Evolutionary conservation across 2,329 filamentous ascomycete genomes (phyloP).

Genomic region (Pezicula radicicola): DNA sequence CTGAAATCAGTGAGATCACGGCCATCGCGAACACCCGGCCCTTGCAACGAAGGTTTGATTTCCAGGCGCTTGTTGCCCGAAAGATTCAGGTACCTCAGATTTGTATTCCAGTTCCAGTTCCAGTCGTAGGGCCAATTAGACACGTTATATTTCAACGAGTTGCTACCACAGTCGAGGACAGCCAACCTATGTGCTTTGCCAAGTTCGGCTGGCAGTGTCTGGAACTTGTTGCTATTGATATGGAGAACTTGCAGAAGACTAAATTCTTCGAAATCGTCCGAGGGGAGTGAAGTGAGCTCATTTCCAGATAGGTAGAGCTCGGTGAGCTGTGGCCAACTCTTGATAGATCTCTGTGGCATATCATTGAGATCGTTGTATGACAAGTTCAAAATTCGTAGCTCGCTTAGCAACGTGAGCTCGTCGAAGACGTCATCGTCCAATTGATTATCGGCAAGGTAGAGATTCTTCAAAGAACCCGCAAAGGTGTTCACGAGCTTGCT

Average conservation of each 20-base stretch:
- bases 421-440: slow-evolving; percentile 95
- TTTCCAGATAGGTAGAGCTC: slow-evolving; percentile 96
- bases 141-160: slow-evolving; percentile 96
- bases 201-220: slow-evolving; percentile 90
- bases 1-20: slow-evolving; percentile 86
- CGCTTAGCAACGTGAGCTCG: slow-evolving; percentile 76
- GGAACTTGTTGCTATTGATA: slow-evolving; percentile 97
- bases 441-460: slow-evolving; percentile 91
- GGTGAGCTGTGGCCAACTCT: slow-evolving; percentile 83
- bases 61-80: slow-evolving; percentile 96
- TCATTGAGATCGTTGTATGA: slow-evolving; percentile 95
- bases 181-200: slow-evolving; percentile 90
- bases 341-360: slow-evolving; percentile 83
- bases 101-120: slow-evolving; percentile 99
- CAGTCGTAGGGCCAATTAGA: slow-evolving; percentile 99
- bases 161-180: slow-evolving; percentile 92
- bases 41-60: slow-evolving; percentile 74
- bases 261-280: slow-evolving; percentile 89
- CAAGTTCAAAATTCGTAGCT: slow-evolving; percentile 84
- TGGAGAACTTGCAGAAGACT: slow-evolving; percentile 85
- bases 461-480: slow-evolving; percentile 75
- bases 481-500: slow-evolving; percentile 82
- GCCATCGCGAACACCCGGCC: slow-evolving; percentile 64
- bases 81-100: slow-evolving; percentile 90
- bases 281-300: slow-evolving; percentile 84